Percentiles rank a stretch among this genome's conserved stretches.
Evolutionary conservation across 2,329 filamentous ascomycete genomes (phyloP).

Genomic region (Aspergillus sp.): DNA sequence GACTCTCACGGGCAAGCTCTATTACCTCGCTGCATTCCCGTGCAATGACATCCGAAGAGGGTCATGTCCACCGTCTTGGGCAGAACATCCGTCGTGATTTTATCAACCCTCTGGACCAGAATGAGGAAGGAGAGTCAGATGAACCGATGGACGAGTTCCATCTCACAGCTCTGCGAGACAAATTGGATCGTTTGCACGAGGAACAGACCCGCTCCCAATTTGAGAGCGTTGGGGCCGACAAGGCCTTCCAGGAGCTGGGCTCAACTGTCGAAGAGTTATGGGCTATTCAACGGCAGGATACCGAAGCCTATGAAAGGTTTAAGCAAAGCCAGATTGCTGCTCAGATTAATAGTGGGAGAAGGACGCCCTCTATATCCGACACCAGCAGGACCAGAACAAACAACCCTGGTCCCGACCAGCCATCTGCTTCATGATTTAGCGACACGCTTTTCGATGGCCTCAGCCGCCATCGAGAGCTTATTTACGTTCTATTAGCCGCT

Average conservation of each 20-base stretch:
- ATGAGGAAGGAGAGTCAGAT: slow-evolving; percentile 33
- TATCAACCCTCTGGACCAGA: slow-evolving; percentile 49
- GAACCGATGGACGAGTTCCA: slow-evolving; percentile 41
- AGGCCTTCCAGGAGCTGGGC: slow-evolving; percentile 44
- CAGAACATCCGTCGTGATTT: slow-evolving; percentile 66
- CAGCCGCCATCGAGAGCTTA: neutral
- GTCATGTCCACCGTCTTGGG: slow-evolving; percentile 65
- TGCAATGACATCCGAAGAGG: slow-evolving; percentile 67
- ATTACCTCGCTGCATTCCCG: slow-evolving; percentile 68
- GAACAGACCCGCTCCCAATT: slow-evolving; percentile 43
- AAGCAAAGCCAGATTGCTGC: slow-evolving; percentile 48
- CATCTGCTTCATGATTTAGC: slow-evolving; percentile 2
- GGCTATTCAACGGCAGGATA: slow-evolving; percentile 43
- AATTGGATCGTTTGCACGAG: slow-evolving; percentile 44
- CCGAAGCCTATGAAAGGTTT: slow-evolving; percentile 45
- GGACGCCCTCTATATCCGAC: slow-evolving; percentile 17
- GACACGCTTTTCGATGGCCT: slow-evolving; percentile 1
- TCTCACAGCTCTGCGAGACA: slow-evolving; percentile 46
- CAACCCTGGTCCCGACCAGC: neutral
- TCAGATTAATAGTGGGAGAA: slow-evolving; percentile 44
- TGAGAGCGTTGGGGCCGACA: slow-evolving; percentile 39
- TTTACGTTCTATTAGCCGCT: neutral
- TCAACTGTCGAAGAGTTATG: slow-evolving; percentile 48
- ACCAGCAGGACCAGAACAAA: slow-evolving; percentile 3
- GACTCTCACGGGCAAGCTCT: slow-evolving; percentile 60